phyloP scores from a whole-genome alignment of 768 basidiomycete species.

The Russula vinacea region DNA sequence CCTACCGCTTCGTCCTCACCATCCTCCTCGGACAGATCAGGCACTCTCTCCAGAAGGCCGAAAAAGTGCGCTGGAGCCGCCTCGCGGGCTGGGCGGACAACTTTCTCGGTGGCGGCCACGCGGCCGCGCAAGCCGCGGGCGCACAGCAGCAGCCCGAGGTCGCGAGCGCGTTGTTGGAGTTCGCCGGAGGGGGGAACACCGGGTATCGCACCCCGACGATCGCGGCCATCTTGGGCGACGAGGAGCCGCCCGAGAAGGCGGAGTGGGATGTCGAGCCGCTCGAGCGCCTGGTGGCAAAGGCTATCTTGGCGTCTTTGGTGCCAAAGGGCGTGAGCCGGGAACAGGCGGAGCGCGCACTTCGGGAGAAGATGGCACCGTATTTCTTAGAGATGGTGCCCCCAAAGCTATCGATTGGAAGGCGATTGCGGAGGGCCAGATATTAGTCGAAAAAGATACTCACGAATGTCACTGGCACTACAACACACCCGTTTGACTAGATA shows the following conservation, averaged over 20 bases:
- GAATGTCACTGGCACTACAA: background rate
- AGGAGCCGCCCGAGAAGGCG: background rate
- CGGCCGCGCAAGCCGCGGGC: background rate
- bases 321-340: background rate
- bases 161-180: slow-evolving; percentile 5
- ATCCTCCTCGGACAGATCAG: slow-evolving; percentile 20
- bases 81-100: slow-evolving; percentile 13
- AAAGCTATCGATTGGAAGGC: slow-evolving; percentile 17
- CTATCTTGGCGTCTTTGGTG: slow-evolving; percentile 1
- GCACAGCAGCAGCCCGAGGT: background rate
- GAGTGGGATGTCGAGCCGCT: slow-evolving; percentile 28
- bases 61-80: too few species aligned
- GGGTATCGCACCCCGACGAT: slow-evolving; percentile 6
- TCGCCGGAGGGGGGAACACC: background rate
- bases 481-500: too few species aligned
- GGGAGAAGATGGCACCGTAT: slow-evolving; percentile 5
- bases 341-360: slow-evolving; percentile 2
- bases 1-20: slow-evolving; percentile 26
- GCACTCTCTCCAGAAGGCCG: background rate
- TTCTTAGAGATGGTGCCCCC: slow-evolving; percentile 20
- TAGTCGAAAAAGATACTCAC: background rate
- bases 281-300: slow-evolving; percentile 22
- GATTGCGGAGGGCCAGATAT: slow-evolving; percentile 10
- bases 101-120: slow-evolving; percentile 13
- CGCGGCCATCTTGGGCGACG: background rate